A percentile compares a stretch with the other conserved stretches of the same genome.
phyloP scores from a whole-genome alignment of 1,139 yeast genomes.

The Sugiyamaella neomexicana region DNA sequence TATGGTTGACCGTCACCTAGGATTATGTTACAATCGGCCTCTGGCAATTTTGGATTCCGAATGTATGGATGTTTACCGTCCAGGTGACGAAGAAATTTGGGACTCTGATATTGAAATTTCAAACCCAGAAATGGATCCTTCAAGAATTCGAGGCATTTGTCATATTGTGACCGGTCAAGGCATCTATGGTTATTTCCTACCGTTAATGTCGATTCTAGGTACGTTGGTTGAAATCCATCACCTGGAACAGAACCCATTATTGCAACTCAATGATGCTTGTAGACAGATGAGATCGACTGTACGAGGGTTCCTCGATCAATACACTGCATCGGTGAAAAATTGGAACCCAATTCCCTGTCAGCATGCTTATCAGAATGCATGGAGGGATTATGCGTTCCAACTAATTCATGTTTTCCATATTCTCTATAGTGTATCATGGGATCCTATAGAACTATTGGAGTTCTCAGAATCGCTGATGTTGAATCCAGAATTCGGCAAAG shows the following conservation, averaged over 20 bases:
- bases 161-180: constrained; percentile 31
- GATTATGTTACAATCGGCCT: constrained; percentile 43
- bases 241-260: constrained; percentile 28
- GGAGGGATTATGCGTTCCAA: constrained; percentile 34
- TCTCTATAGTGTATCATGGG: constrained; percentile 33
- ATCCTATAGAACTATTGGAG: constrained; percentile 32
- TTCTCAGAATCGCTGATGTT: constrained; percentile 31
- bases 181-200: constrained; percentile 33
- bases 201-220: constrained; percentile 34
- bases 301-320: constrained; percentile 29
- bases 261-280: constrained; percentile 25
- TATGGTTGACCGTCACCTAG: constrained; percentile 45
- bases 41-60: constrained; percentile 41
- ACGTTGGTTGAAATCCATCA: constrained; percentile 32
- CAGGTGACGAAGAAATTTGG: constrained; percentile 43
- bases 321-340: constrained; percentile 28
- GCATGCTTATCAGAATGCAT: constrained; percentile 31
- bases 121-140: constrained; percentile 33
- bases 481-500: constrained; percentile 31
- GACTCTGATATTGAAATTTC: constrained; percentile 27
- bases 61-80: constrained; percentile 39
- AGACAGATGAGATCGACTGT: constrained; percentile 28
- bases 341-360: constrained; percentile 31
- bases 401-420: constrained; percentile 33
- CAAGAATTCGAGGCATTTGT: constrained; percentile 26